A percentile compares a stretch with the other conserved stretches of the same genome.
Conservation (phyloP, 2,329 filamentous ascomycete species). For the Ophiostoma novo-ulmi region DNA sequence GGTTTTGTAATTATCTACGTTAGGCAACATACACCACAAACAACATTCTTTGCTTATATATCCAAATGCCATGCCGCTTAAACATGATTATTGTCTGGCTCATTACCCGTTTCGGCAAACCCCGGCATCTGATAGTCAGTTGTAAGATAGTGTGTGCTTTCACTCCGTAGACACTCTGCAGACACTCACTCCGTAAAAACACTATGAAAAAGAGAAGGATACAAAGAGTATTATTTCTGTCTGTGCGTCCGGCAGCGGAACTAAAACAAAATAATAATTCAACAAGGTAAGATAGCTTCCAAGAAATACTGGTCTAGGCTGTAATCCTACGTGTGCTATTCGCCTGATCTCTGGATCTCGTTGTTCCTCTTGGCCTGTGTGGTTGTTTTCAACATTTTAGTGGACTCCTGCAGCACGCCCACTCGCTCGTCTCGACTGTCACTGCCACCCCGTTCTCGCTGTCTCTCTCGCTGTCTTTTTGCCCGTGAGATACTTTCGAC, state of each 20-base stretch:
- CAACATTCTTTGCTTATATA: background rate
- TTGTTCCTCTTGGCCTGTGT: background rate
- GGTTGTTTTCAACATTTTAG: constrained; percentile 1
- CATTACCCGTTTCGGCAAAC: background rate
- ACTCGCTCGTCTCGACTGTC: background rate
- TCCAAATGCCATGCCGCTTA: background rate
- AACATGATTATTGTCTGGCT: background rate
- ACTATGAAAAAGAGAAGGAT: background rate
- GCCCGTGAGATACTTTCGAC: constrained; percentile 12
- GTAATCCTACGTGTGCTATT: background rate
- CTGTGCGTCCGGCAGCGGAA: constrained; percentile 3
- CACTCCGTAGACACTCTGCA: background rate
- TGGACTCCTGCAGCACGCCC: constrained; percentile 4
- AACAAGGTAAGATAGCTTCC: background rate
- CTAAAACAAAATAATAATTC: background rate
- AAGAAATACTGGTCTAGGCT: background rate
- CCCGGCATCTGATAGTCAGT: background rate
- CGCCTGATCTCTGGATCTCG: constrained; percentile 13
- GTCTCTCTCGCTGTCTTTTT: constrained; percentile 25
- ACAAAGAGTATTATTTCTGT: background rate
- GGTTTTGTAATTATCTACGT: background rate
- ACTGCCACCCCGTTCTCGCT: constrained; percentile 10
- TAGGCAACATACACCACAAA: background rate
- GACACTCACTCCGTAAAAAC: background rate
- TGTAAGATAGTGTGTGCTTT: background rate